Percentiles rank a stretch among this genome's conserved stretches.
Evolutionary conservation across 2,329 filamentous ascomycete species (phyloP).

Genomic region (Furcasterigmium furcatum): DNA sequence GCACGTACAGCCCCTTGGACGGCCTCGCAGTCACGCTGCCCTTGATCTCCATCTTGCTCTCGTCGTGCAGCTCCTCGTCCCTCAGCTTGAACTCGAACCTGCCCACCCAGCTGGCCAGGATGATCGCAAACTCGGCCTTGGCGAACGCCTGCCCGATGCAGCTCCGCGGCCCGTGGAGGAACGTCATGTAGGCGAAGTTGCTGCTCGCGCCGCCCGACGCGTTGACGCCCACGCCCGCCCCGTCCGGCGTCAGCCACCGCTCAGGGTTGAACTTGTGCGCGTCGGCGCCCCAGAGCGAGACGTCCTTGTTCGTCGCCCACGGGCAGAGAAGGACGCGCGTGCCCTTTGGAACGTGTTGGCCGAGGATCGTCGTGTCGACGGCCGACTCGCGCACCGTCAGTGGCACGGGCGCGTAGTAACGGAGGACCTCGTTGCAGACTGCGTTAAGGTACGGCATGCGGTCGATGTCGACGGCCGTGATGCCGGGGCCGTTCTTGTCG

Average conservation of each 20-base stretch:
- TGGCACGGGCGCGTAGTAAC: slow-evolving; percentile 69
- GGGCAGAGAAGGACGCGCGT: slow-evolving; percentile 65
- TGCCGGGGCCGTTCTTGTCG: slow-evolving; percentile 23
- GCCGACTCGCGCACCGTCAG: slow-evolving; percentile 65
- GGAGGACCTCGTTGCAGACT: slow-evolving; percentile 73
- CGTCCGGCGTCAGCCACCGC: slow-evolving; percentile 59
- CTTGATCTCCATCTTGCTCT: slow-evolving; percentile 64
- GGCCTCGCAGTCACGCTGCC: slow-evolving; percentile 71
- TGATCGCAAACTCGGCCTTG: slow-evolving; percentile 77
- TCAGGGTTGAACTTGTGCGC: slow-evolving; percentile 76
- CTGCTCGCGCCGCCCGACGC: slow-evolving; percentile 69
- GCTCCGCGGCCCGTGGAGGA: slow-evolving; percentile 79
- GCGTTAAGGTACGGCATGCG: slow-evolving; percentile 76
- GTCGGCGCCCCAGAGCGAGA: slow-evolving; percentile 71
- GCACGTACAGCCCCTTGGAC: slow-evolving; percentile 67
- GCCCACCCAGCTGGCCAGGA: slow-evolving; percentile 75
- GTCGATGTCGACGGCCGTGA: slow-evolving; percentile 61
- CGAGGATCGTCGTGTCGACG: slow-evolving; percentile 62
- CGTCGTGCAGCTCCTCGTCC: slow-evolving; percentile 60
- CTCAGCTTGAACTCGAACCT: slow-evolving; percentile 63
- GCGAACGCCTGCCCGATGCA: slow-evolving; percentile 85
- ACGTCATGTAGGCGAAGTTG: slow-evolving; percentile 78
- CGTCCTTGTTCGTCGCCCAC: slow-evolving; percentile 67
- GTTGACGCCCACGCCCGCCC: slow-evolving; percentile 26
- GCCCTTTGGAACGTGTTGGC: slow-evolving; percentile 64